Conservation (phyloP, 164 flowering plant species). For the Vitis riparia region DNA sequence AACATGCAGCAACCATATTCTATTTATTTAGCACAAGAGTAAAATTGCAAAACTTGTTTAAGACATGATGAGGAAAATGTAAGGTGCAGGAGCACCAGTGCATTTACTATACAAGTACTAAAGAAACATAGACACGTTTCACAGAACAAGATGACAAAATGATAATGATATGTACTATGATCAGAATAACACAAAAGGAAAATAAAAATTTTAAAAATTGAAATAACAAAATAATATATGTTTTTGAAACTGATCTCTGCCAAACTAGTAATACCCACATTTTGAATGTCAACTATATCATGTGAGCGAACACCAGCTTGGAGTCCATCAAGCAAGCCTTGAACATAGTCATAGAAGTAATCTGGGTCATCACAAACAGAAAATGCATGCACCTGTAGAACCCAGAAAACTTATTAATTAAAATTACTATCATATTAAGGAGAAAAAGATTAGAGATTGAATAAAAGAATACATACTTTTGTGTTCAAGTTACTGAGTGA, state of each 20-base stretch:
- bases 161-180: no score
- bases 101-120: no score
- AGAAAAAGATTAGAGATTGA: background rate
- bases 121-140: no score
- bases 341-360: conserved; percentile 75
- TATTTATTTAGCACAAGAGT: no score
- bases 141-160: no score
- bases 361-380: conserved; percentile 91
- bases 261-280: conserved; percentile 45
- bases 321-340: conserved; percentile 86
- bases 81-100: no score
- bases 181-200: no score
- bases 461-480: conserved; percentile 49
- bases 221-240: background rate
- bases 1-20: no score
- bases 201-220: no score
- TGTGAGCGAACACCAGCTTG: conserved; percentile 65
- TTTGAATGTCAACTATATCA: conserved; percentile 66
- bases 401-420: background rate
- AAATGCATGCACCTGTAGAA: conserved; percentile 76
- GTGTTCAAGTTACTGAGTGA: conserved; percentile 69
- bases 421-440: background rate
- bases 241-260: no score
- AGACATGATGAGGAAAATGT: no score
- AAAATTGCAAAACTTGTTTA: no score